phyloP scores from a whole-genome alignment of 2,329 filamentous ascomycete species.

The Coniochaeta prunicola region DNA sequence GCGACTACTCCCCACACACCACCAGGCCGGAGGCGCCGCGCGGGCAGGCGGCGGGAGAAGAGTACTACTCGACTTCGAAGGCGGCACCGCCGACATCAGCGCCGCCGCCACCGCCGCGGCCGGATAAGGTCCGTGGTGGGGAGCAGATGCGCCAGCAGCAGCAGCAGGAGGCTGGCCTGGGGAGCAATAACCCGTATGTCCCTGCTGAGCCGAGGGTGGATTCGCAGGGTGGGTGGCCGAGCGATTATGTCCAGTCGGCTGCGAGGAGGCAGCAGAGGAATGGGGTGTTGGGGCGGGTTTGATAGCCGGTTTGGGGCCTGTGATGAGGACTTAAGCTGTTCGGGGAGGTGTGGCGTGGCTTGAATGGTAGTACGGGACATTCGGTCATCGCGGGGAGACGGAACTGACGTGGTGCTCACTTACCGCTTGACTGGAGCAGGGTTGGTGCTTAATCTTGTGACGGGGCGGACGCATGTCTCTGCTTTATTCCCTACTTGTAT shows the following conservation, averaged over 20 bases:
- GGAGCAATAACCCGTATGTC: not conserved
- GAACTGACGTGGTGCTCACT: too few species aligned
- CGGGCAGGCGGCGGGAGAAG: not conserved
- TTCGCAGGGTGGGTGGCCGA: not conserved
- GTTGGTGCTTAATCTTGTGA: not conserved
- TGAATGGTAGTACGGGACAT: too few species aligned
- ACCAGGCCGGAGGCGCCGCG: not conserved
- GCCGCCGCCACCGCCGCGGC: slow-evolving; percentile 23
- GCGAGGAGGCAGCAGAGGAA: slow-evolving; percentile 1
- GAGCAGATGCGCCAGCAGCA: not conserved
- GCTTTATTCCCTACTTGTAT: not conserved
- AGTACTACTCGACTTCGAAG: slow-evolving; percentile 3
- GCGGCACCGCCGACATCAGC: slow-evolving; percentile 13
- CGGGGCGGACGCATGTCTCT: not conserved
- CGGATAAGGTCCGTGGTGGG: slow-evolving; percentile 21
- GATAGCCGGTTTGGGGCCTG: not conserved
- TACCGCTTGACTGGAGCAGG: not conserved
- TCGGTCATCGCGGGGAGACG: too few species aligned
- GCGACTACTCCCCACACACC: not conserved
- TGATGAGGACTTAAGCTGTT: too few species aligned
- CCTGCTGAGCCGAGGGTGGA: not conserved
- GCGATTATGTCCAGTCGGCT: not conserved
- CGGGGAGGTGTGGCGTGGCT: too few species aligned
- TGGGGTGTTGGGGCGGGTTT: not conserved
- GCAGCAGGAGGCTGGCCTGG: not conserved